Base-by-base conservation (phyloP, 179 eudicot genomes). In the Heliamphora pulchella region DNA sequence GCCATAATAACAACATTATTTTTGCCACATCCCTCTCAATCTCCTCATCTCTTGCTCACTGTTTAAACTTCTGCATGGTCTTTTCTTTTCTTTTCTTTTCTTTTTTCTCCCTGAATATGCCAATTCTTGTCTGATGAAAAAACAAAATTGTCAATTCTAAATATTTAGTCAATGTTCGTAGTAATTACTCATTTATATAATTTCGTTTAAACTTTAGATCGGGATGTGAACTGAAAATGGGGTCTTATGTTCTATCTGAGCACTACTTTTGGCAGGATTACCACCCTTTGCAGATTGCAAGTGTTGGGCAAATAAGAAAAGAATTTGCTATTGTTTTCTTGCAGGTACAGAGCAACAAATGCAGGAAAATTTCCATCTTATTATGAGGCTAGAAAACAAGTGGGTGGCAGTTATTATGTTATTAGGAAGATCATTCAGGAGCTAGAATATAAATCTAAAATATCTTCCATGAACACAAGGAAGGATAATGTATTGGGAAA, bases 281-380 rank as follows among this genome's bases (percentile, higher is more conserved):
- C 18, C 65, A 17, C 0, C 20, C 65, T 61, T 61, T 61, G 15
- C 5, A 4, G 7, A 7, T 48, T 48, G 53, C 53, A 48, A 48
- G 53, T 48, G 7, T 48, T 48, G 53, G 43, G 73, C 4, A 69
- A 8, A 3, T 17, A 43, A 44, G 76, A 73, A 51, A 50, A 51
- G 51, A 57, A 41, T 7, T 62, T 39, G 15, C 48, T 55, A n/a
- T 43, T 50, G 11, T 78, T 66, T 66, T 17, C 78, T 57, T 76
- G 71, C 83, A 86, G 90, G 81, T 88, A 86, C 80, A 86, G 81
- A 84, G 83, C 55, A 74, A 78, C 75, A 48, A 86, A 86, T 62
- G 78, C 68, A 18, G 91, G 89, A 77, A 88, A 88, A 69, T 86
- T 85, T 64, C 91, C 91, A 58, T 77, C 89, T 80, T 50, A 31